Evolutionary conservation across 2,329 filamentous ascomycete species (phyloP), one percentile per base, ranked within the genome.

Genomic region (Aspergillus felis): DNA sequence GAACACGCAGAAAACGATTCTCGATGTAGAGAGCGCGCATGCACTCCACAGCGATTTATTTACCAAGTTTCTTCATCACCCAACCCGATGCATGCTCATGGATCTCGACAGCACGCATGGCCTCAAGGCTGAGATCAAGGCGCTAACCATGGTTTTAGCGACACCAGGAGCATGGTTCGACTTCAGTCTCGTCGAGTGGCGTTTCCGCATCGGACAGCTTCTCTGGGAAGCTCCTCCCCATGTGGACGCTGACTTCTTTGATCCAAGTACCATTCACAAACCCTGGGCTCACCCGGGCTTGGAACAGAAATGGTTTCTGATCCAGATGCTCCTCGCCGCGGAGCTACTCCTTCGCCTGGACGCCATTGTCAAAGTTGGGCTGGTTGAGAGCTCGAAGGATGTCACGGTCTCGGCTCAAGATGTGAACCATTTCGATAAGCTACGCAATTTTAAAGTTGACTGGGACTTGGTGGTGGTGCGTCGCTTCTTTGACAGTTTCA

Each of bases 391-490:
- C 44, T 68, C 74, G 1, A 68, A 71, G 7, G 70, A 74, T n/a
- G 66, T 78, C 25, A 65, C 69, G 35, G 68, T 82, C 46, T 78
- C 74, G 1, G 64, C 69, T 1, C 68, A 75, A 25, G 79, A 82
- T 51, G 70, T 81, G 14, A 67, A 74, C 22, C 71, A 75, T 6
- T 80, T 82, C 53, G 74, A 78, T 50, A 73, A 73, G 24, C 65
- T 80, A 47, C 77, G 79, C 55, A 79, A 76, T n/a, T 71, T 73
- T 4, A 84, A 85, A 62, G 73, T 81, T 4, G 78, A 83, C 53
- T 85, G 82, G 82, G 82, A 84, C 67, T 68, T 85, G 25, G 73
- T 85, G 2, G 73, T 82, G 20, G 80, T 79, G 6, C 76, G 80
- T 24, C 74, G 79, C 2, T 83, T 84, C 52, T 68, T 84, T 32